Evolutionary conservation across 2,329 filamentous ascomycete genomes (phyloP), one percentile per base, ranked within the genome.

Genomic region (Scolecobasidium constrictum): DNA sequence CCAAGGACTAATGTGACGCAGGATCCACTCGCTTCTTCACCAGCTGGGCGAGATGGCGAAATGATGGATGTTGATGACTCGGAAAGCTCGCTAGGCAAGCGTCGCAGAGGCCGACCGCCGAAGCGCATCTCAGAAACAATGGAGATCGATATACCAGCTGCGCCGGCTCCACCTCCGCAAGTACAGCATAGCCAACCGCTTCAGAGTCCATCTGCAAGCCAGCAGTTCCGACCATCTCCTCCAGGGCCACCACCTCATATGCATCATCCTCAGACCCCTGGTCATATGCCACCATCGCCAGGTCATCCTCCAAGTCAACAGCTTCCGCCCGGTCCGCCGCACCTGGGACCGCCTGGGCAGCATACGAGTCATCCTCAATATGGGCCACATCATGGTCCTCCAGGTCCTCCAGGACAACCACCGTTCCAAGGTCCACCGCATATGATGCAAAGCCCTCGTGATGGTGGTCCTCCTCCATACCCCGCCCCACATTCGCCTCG

Each of bases 101-200:
- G 43, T 20, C 20, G 38, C 11, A 36, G 43, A 21, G 43, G 43
- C n/a, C 36, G 43, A 3, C 39, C 43, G 11, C 39, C 39, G 12
- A 45, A 45, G 43, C 40, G 38, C 15, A 16, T 7, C 12, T 40
- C 43, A 22, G 42, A 44, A 6, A 39, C 36, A 20, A 42, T 42
- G 40, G 40, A 42, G 22, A 18, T 42, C 34, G 40, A 42, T 26
- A 20, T 20, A 15, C 40, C 33, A 22, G 15, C 40, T 3, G 11
- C 20, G 21, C 20, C 23, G 23, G 23, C 40, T 11, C 33, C 17
- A 18, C 21, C 20, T 28, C 34, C 21, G 28, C 42, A 44, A 17
- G 35, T 17, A 7, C 35, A 38, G n/a, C 22, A 44, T 31, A 18
- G 23, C 11, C 42, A 40, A 19, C 20, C 22, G 22, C 35, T 22